Percentiles rank a stretch among this genome's conserved stretches.
phyloP scores from a whole-genome alignment of 192 early-diverging fungal species.

The Linnemannia elongata region DNA sequence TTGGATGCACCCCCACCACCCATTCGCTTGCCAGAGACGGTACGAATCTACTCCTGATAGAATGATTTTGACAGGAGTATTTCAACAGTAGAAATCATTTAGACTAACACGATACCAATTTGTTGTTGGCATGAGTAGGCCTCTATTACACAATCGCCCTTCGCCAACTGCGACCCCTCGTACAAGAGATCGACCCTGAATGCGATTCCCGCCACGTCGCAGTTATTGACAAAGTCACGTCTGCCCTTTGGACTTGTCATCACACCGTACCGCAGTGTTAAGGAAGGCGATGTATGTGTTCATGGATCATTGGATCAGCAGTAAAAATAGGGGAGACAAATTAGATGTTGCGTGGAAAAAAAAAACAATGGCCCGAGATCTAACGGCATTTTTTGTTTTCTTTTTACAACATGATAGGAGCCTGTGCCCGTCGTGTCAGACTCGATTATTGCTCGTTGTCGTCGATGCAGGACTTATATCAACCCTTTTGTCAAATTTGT shows the following conservation, averaged over 20 bases:
- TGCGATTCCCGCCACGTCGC: conserved; percentile 86
- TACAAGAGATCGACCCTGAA: conserved; percentile 95
- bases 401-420: conserved; percentile 34
- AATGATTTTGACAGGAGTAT: too few relatives aligned
- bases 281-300: conserved; percentile 70
- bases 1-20: conserved; percentile 60
- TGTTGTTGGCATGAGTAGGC: conserved; percentile 25
- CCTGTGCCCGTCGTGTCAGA: conserved; percentile 92
- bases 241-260: conserved; percentile 92
- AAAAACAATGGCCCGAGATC: not conserved
- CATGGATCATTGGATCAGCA: not conserved
- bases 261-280: conserved; percentile 86
- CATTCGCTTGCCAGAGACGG: conserved; percentile 66
- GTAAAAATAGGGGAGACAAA: not conserved
- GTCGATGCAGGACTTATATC: conserved; percentile 95
- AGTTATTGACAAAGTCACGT: conserved; percentile 88
- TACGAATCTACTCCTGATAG: not conserved
- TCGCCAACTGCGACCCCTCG: conserved; percentile 77
- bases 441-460: conserved; percentile 91
- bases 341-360: too few relatives aligned
- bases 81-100: not conserved
- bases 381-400: not conserved
- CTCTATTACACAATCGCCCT: conserved; percentile 66
- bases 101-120: not conserved
- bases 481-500: conserved; percentile 97